Conservation (phyloP, 2,329 filamentous ascomycete genomes). For the Fusarium tanahbumbuense region DNA sequence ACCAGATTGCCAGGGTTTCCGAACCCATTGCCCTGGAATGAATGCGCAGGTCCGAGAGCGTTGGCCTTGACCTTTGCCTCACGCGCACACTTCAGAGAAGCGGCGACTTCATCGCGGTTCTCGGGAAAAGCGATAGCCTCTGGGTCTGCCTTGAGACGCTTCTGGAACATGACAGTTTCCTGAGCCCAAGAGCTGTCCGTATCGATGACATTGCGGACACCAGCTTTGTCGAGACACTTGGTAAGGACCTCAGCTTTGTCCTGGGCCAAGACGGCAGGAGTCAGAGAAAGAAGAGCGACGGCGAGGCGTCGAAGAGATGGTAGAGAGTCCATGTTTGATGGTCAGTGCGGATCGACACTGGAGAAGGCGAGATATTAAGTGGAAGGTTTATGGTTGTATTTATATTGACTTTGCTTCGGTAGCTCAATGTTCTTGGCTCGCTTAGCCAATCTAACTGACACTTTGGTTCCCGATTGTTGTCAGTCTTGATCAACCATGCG, state of each 20-base stretch:
- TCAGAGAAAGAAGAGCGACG: slow-evolving; percentile 4
- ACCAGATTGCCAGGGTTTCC: slow-evolving; percentile 41
- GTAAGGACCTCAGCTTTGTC: slow-evolving; percentile 18
- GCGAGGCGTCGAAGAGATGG: slow-evolving; percentile 14
- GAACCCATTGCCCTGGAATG: slow-evolving; percentile 39
- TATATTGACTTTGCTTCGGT: background rate
- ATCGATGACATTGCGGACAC: slow-evolving; percentile 36
- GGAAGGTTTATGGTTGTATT: background rate
- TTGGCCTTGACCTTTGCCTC: slow-evolving; percentile 37
- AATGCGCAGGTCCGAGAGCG: slow-evolving; percentile 42
- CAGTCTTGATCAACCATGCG: background rate
- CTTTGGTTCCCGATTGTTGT: background rate
- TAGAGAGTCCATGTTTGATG: slow-evolving; percentile 2
- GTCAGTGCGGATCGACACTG: background rate
- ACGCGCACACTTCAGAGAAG: slow-evolving; percentile 40
- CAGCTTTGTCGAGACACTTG: slow-evolving; percentile 30
- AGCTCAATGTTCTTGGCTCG: background rate
- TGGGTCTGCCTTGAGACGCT: slow-evolving; percentile 37
- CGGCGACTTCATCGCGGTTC: slow-evolving; percentile 37
- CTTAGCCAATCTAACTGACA: slow-evolving; percentile 1
- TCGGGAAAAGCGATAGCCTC: slow-evolving; percentile 40
- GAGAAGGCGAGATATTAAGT: too few relatives aligned
- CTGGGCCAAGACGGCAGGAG: slow-evolving; percentile 4
- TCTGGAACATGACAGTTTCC: slow-evolving; percentile 39
- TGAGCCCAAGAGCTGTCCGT: slow-evolving; percentile 33